Conservation (phyloP, 495 filamentous ascomycete species). For the Clavariopsis aquatica region DNA sequence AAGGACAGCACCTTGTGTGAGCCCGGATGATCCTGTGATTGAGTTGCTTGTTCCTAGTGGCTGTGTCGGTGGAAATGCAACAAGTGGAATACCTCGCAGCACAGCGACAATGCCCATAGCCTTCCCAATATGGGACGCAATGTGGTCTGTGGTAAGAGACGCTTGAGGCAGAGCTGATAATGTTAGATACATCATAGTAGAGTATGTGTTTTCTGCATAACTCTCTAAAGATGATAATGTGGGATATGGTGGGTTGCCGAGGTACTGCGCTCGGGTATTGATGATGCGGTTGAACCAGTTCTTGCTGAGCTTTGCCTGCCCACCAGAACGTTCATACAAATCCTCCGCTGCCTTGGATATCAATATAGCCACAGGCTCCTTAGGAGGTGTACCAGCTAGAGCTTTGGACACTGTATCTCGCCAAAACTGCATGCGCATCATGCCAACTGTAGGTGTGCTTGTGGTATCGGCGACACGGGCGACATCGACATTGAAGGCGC, state of each 20-base stretch:
- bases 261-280: slow-evolving; percentile 73
- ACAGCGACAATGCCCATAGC: slow-evolving; percentile 84
- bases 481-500: slow-evolving; percentile 89
- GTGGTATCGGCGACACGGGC: slow-evolving; percentile 85
- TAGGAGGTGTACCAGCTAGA: slow-evolving; percentile 72
- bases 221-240: slow-evolving; percentile 72
- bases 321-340: slow-evolving; percentile 57
- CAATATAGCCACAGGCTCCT: slow-evolving; percentile 87
- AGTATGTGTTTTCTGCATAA: slow-evolving; percentile 93
- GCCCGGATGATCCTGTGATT: slow-evolving; percentile 42
- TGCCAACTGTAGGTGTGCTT: slow-evolving; percentile 74
- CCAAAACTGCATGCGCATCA: slow-evolving; percentile 94
- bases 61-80: slow-evolving; percentile 74
- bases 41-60: slow-evolving; percentile 53
- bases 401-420: slow-evolving; percentile 74
- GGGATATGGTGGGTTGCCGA: slow-evolving; percentile 79
- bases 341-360: slow-evolving; percentile 68
- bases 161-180: slow-evolving; percentile 72
- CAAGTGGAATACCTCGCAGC: slow-evolving; percentile 76
- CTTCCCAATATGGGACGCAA: slow-evolving; percentile 93
- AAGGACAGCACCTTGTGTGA: slow-evolving; percentile 65
- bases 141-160: slow-evolving; percentile 83
- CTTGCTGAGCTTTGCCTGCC: slow-evolving; percentile 65
- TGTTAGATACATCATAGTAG: slow-evolving; percentile 87
- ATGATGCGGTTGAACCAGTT: slow-evolving; percentile 82